phyloP scores from a whole-genome alignment of 108 stramenopile genomes.

The Skeletonema potamos region DNA sequence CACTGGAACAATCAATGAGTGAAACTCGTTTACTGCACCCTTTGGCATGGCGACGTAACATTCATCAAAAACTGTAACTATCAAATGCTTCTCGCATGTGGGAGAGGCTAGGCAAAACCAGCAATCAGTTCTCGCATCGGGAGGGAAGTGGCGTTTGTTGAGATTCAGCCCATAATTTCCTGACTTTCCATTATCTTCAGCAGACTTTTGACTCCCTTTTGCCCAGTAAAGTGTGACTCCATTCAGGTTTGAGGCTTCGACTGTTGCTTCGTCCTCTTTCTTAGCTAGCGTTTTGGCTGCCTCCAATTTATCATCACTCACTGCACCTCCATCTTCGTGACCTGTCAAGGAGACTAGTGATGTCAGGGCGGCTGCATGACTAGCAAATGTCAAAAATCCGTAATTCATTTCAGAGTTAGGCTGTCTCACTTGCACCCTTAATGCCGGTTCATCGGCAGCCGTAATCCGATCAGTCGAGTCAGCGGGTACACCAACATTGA shows the following conservation, averaged over 20 bases:
- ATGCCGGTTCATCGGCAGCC: slow-evolving; percentile 77
- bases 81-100: slow-evolving; percentile 87
- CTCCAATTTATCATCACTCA: slow-evolving; percentile 30
- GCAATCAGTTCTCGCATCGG: slow-evolving; percentile 79
- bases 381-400: slow-evolving; percentile 87
- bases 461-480: slow-evolving; percentile 67
- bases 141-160: slow-evolving; percentile 68
- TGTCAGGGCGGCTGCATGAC: slow-evolving; percentile 86
- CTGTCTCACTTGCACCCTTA: slow-evolving; percentile 59
- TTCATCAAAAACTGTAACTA: slow-evolving; percentile 69
- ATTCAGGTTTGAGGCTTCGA: slow-evolving; percentile 23
- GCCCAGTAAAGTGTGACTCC: slow-evolving; percentile 73
- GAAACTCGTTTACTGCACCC: slow-evolving; percentile 74
- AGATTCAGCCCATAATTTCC: slow-evolving; percentile 45
- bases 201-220: slow-evolving; percentile 47
- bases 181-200: slow-evolving; percentile 12
- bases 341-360: slow-evolving; percentile 80
- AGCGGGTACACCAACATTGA: slow-evolving; percentile 53
- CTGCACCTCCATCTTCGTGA: slow-evolving; percentile 73
- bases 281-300: slow-evolving; percentile 1
- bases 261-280: background rate
- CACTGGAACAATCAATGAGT: slow-evolving; percentile 87
- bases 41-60: slow-evolving; percentile 88
- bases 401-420: slow-evolving; percentile 48
- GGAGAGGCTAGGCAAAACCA: slow-evolving; percentile 92